Evolutionary conservation across 352 stramenopile species (phyloP), one percentile per base, ranked within the genome.

Genomic region (Phytophthora niederhauseri): DNA sequence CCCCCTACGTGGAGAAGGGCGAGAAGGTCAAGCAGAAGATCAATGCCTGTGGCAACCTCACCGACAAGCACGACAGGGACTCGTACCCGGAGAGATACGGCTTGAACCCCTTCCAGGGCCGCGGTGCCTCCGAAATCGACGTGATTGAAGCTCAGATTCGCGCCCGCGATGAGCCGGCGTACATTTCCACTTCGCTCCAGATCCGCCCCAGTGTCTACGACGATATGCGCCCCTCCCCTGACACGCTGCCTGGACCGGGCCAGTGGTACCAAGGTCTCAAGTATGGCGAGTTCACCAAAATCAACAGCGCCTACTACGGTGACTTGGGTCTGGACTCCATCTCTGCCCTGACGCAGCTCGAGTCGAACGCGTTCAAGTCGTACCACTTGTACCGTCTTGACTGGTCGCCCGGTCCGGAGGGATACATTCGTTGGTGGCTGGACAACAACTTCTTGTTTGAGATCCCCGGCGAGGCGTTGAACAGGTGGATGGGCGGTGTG

Each of bases 61-160:
- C 98, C 28, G 96, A 96, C 78, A 97, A 97, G 46, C 66, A 99
- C 76, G 81, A 98, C 76, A 78, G 84, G 19, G 64, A 83, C 2
- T 93, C 87, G 66, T 90, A 92, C 51, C 85, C 88, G 1, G 85
- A 95, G 76, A 84, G 92, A 65, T 99, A 92, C 75, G 97, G 97
- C 0, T 58, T 99, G 66, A 87, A 98, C 77, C 78, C 89, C 1
- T 85, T 90, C 61, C 78, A 94, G 50, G 97, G 97, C n/a, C 89
- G 97, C 50, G 97, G 97, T 38, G 90, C 96, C 46, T 98, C 97
- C 4, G 97, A 99, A 79, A 99, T 99, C 68, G 97, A 99, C 75
- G 85, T 99, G 31, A 95, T 99, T 55, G 89, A 97, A 71, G 83
- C 81, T 30, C 88, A 98, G 57, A 94, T 94, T 66, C 80, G 85